phyloP scores from a whole-genome alignment of 192 early-diverging fungal species.

The Entomortierella parvispora region DNA sequence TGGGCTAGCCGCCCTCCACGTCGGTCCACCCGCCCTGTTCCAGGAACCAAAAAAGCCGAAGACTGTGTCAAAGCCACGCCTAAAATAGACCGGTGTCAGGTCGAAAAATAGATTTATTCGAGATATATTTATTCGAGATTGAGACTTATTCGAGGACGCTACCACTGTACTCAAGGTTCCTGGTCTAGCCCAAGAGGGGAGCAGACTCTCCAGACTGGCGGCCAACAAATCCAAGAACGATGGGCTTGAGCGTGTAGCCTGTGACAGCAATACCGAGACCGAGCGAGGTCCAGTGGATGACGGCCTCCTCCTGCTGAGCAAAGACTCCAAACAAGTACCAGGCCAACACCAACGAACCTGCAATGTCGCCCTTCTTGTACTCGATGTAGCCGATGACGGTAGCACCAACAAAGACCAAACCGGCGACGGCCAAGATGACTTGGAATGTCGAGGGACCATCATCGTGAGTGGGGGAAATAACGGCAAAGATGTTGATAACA shows the following conservation, averaged over 20 bases:
- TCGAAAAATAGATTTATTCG: too few species aligned
- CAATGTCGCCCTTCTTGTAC: slow-evolving; percentile 63
- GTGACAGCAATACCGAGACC: slow-evolving; percentile 54
- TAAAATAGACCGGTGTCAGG: too few species aligned
- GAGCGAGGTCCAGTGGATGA: slow-evolving; percentile 62
- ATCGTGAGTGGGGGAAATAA: slow-evolving; percentile 53
- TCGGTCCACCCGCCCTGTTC: too few species aligned
- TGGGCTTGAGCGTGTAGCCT: slow-evolving; percentile 56
- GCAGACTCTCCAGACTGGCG: slow-evolving; percentile 52
- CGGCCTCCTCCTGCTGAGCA: slow-evolving; percentile 53
- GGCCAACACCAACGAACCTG: slow-evolving; percentile 71
- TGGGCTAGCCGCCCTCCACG: too few species aligned
- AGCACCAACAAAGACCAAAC: slow-evolving; percentile 60
- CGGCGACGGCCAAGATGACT: slow-evolving; percentile 57
- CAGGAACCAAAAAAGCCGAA: too few species aligned
- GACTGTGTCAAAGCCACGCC: not conserved
- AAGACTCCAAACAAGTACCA: slow-evolving; percentile 63
- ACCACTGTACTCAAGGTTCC: too few species aligned
- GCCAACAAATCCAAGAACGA: slow-evolving; percentile 46
- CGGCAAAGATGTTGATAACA: slow-evolving; percentile 68
- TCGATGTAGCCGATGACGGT: slow-evolving; percentile 72
- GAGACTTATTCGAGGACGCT: too few species aligned
- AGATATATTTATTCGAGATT: too few species aligned
- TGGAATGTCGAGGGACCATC: slow-evolving; percentile 56
- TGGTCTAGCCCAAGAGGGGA: slow-evolving; percentile 66